Conservation (phyloP, 176 grass and related monocot genomes). For the barley (Hordeum vulgare) region MorexV3_pseudomolecules_assembly NC_058524.1:49685036-49685535, state of each 20-base stretch:
- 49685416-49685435: not conserved
- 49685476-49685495: constrained; percentile 99
- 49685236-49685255: not conserved
- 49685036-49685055: constrained; percentile 52
- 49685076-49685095: constrained; percentile 90
- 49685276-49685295: constrained; percentile 84
- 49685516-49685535: constrained; percentile 97
- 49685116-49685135: constrained; percentile 39
- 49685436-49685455: not conserved
- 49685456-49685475: constrained; percentile 19
- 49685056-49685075: constrained; percentile 83
- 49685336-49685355: constrained; percentile 99
- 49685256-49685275: constrained; percentile 36
- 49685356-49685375: not conserved
- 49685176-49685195: not conserved
- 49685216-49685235: not conserved
- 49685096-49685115: constrained; percentile 96
- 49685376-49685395: not conserved
- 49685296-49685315: constrained; percentile 94
- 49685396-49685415: not conserved
- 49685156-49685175: constrained; percentile 40
- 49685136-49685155: constrained; percentile 3
- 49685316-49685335: constrained; percentile 93
- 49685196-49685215: not conserved
- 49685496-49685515: constrained; percentile 87